phyloP scores from a whole-genome alignment of 768 basidiomycete species.

The Roridomyces roridus region DNA sequence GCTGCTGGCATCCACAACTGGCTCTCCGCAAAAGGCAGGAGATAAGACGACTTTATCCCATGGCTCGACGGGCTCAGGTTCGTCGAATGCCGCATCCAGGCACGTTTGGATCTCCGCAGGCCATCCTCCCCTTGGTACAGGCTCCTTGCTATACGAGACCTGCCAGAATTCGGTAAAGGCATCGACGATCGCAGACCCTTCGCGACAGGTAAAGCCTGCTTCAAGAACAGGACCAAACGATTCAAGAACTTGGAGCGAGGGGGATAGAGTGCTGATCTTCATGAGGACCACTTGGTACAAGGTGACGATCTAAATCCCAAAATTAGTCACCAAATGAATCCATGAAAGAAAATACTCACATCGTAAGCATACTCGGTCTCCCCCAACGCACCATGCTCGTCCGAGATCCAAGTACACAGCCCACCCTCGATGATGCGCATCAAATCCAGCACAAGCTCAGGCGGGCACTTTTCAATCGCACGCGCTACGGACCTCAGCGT shows the following conservation, averaged over 20 bases:
- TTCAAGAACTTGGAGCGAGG: constrained; percentile 46
- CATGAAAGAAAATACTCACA: constrained; percentile 41
- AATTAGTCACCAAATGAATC: background rate
- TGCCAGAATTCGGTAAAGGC: constrained; percentile 73
- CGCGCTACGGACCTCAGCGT: constrained; percentile 60
- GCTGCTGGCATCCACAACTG: background rate
- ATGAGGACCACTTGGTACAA: constrained; percentile 68
- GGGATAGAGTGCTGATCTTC: constrained; percentile 54
- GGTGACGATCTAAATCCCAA: constrained; percentile 57
- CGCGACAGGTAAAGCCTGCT: constrained; percentile 61
- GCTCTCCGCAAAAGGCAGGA: constrained; percentile 17
- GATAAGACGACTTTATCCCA: constrained; percentile 13
- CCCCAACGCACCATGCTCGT: constrained; percentile 57
- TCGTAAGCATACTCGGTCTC: constrained; percentile 64
- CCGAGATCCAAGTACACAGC: constrained; percentile 66
- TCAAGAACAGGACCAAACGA: constrained; percentile 56
- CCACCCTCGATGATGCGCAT: constrained; percentile 61
- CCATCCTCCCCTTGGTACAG: constrained; percentile 59
- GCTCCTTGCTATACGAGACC: constrained; percentile 44
- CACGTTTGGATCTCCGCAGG: constrained; percentile 48
- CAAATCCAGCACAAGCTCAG: constrained; percentile 48
- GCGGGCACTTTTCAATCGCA: constrained; percentile 62
- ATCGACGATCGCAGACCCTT: constrained; percentile 45
- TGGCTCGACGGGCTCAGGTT: constrained; percentile 8
- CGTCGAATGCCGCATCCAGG: constrained; percentile 24